phyloP scores from a whole-genome alignment of 208 protist genomes.

The Vickermania ingenoplastis region DNA sequence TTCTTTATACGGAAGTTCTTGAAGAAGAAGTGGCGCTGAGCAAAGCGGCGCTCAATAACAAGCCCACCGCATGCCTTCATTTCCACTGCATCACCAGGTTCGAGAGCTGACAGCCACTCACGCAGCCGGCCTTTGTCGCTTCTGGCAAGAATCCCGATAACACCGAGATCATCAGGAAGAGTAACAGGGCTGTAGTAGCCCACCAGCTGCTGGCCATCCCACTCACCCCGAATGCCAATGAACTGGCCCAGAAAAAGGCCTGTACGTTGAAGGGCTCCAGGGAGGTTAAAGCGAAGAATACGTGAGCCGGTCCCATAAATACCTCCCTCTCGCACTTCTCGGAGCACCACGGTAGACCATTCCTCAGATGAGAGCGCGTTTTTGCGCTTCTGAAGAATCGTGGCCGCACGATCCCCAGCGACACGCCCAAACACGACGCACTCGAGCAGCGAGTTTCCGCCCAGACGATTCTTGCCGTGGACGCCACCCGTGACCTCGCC shows the following conservation, averaged over 20 bases:
- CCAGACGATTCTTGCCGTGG: slow-evolving; percentile 95
- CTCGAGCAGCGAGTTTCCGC: slow-evolving; percentile 94
- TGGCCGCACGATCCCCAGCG: slow-evolving; percentile 67
- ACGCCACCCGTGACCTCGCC: too few species aligned
- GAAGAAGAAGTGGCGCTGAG: slow-evolving; percentile 37
- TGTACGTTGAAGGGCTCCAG: slow-evolving; percentile 33
- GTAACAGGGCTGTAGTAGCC: slow-evolving; percentile 68
- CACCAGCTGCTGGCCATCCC: slow-evolving; percentile 34
- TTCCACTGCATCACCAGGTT: slow-evolving; percentile 56
- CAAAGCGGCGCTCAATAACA: slow-evolving; percentile 23
- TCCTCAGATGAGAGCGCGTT: slow-evolving; percentile 17
- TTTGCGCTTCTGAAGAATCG: slow-evolving; percentile 38
- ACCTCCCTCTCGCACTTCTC: slow-evolving; percentile 32
- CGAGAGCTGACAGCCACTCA: slow-evolving; percentile 50
- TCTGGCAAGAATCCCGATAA: slow-evolving; percentile 35
- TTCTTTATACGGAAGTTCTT: slow-evolving; percentile 26
- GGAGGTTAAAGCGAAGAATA: slow-evolving; percentile 58
- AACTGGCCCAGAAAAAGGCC: slow-evolving; percentile 58
- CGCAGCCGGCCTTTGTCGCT: slow-evolving; percentile 49
- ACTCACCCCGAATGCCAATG: slow-evolving; percentile 40
- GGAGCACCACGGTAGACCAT: slow-evolving; percentile 42
- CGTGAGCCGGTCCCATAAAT: slow-evolving; percentile 41
- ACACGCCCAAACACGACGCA: slow-evolving; percentile 61
- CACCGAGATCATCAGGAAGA: slow-evolving; percentile 40
- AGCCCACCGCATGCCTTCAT: slow-evolving; percentile 55